Percentiles rank a stretch among this genome's conserved stretches.
These are phyloP conservation scores for Oleoguttula mirabilis DNA, from an alignment of 495 filamentous ascomycete genomes.

Conservation along the genomic window DNA sequence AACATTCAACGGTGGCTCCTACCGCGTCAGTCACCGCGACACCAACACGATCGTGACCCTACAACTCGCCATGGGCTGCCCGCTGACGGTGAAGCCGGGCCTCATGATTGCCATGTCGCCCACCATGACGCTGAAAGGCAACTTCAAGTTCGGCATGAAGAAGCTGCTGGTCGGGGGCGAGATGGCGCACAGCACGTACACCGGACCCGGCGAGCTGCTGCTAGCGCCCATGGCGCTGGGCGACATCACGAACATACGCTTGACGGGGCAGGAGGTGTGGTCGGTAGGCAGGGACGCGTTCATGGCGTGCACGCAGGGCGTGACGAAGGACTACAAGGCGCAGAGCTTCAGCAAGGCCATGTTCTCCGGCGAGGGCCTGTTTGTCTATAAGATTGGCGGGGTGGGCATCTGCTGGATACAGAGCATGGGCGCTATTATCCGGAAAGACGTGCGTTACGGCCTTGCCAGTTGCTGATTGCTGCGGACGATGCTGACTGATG, in stretches of 20 bases:
- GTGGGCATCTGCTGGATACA: conserved; percentile 74
- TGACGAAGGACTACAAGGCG: conserved; percentile 71
- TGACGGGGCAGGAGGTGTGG: conserved; percentile 62
- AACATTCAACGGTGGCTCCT: conserved; percentile 91
- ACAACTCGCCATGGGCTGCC: conserved; percentile 81
- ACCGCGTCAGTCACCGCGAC: conserved; percentile 85
- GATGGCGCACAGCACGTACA: conserved; percentile 67
- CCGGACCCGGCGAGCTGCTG: conserved; percentile 82
- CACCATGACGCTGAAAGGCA: conserved; percentile 68
- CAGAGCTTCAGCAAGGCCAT: conserved; percentile 84
- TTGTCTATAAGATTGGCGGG: conserved; percentile 77
- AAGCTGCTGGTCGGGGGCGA: conserved; percentile 75
- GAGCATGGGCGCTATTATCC: conserved; percentile 87
- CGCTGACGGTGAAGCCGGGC: conserved; percentile 68
- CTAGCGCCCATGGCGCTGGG: conserved; percentile 70
- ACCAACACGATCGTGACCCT: conserved; percentile 80
- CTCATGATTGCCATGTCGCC: conserved; percentile 93
- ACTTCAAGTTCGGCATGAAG: conserved; percentile 68
- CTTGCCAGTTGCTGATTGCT: not conserved
- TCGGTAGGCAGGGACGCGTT: conserved; percentile 40
- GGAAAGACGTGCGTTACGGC: conserved; percentile 67
- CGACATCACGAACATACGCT: conserved; percentile 69
- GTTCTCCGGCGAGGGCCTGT: conserved; percentile 87
- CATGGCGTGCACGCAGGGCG: conserved; percentile 48
- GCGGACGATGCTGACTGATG: conserved; percentile 2